phyloP scores from a whole-genome alignment of 805 yeast genomes.

The Wickerhamiella brachini region DNA sequence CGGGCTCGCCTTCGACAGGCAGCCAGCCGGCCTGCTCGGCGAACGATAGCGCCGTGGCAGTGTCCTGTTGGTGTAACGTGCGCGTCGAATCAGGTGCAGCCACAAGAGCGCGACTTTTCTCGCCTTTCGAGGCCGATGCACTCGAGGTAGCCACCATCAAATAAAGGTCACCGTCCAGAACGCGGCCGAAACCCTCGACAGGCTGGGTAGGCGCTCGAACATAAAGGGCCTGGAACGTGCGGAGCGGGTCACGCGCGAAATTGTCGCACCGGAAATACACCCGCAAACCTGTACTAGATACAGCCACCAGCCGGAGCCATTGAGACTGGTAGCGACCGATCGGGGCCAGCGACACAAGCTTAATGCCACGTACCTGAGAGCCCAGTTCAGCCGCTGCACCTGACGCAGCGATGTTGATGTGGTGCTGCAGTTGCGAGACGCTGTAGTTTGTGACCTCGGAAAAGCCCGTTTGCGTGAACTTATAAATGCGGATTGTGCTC shows the following conservation, averaged over 20 bases:
- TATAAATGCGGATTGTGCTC: slow-evolving; percentile 71
- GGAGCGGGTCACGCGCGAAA: background rate
- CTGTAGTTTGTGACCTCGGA: slow-evolving; percentile 14
- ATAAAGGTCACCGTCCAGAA: background rate
- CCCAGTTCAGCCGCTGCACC: slow-evolving; percentile 11
- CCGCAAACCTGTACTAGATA: slow-evolving; percentile 14
- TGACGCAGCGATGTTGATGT: slow-evolving; percentile 23
- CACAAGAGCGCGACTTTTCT: slow-evolving; percentile 26
- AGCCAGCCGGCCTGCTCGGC: slow-evolving; percentile 33
- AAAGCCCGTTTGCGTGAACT: slow-evolving; percentile 26
- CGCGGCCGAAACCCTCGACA: background rate
- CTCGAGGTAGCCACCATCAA: slow-evolving; percentile 3
- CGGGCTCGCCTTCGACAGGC: slow-evolving; percentile 47
- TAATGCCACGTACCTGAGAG: background rate
- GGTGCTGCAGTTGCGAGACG: slow-evolving; percentile 1
- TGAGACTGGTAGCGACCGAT: slow-evolving; percentile 4
- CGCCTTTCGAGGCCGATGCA: background rate
- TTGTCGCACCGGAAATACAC: slow-evolving; percentile 12
- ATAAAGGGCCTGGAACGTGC: background rate
- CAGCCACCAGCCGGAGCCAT: slow-evolving; percentile 12
- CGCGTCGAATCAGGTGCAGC: slow-evolving; percentile 75
- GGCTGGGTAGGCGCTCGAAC: background rate
- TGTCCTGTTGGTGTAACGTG: slow-evolving; percentile 51
- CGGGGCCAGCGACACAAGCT: slow-evolving; percentile 12
- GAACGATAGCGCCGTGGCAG: slow-evolving; percentile 23